Conservation (phyloP, 441 rosid genomes). For the Pelargonium hybrid region DNA sequence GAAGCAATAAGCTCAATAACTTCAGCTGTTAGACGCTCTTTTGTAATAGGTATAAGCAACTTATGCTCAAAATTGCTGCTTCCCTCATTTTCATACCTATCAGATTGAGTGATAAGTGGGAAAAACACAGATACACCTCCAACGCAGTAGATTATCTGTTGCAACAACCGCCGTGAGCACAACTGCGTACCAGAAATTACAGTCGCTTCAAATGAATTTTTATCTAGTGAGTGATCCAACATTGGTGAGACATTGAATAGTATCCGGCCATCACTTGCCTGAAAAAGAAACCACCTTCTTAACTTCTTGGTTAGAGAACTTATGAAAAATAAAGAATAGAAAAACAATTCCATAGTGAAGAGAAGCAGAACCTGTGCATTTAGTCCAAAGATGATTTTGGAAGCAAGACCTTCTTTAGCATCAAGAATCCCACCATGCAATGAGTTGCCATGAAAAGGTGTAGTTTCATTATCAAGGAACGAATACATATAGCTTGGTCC, state of each 20-base stretch:
- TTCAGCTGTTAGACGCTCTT: slow-evolving; percentile 89
- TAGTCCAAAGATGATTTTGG: slow-evolving; percentile 83
- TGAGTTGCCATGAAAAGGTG: slow-evolving; percentile 46
- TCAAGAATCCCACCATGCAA: slow-evolving; percentile 80
- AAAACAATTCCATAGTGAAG: slow-evolving; percentile 9
- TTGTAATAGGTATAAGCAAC: slow-evolving; percentile 49
- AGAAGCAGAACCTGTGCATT: slow-evolving; percentile 76
- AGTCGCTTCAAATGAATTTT: slow-evolving; percentile 70
- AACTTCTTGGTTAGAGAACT: slow-evolving; percentile 1
- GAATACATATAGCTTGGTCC: slow-evolving; percentile 99
- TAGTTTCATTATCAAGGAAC: slow-evolving; percentile 73
- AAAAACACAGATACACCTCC: slow-evolving; percentile 98
- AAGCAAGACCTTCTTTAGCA: slow-evolving; percentile 89
- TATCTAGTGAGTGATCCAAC: slow-evolving; percentile 53
- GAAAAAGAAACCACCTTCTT: slow-evolving; percentile 30
- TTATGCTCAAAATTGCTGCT: slow-evolving; percentile 38
- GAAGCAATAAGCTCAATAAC: slow-evolving; percentile 94
- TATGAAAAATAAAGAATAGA: slow-evolving; percentile 11
- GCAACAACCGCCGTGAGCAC: slow-evolving; percentile 93
- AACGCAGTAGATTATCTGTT: slow-evolving; percentile 91
- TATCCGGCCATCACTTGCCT: slow-evolving; percentile 88
- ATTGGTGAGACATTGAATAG: slow-evolving; percentile 79
- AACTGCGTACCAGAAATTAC: slow-evolving; percentile 74
- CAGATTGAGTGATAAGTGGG: slow-evolving; percentile 84
- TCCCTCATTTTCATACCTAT: slow-evolving; percentile 63